Evolutionary conservation across 495 filamentous ascomycete species (phyloP).

Genomic region (Aspergillus bridgeri): DNA sequence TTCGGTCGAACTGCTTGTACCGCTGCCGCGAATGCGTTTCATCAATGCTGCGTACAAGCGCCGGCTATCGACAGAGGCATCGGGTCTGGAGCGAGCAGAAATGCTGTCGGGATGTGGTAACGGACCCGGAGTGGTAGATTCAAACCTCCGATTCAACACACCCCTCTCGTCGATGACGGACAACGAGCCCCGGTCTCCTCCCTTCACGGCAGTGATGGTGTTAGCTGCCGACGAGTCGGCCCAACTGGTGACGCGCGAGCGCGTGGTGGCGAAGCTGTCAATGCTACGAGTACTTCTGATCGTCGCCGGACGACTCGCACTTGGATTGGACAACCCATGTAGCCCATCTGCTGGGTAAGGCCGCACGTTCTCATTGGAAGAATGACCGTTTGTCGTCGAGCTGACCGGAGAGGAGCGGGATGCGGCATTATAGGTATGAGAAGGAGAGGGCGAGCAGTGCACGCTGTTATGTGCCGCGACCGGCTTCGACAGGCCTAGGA

Average conservation of each 20-base stretch:
- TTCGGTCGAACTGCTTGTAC: conserved; percentile 25
- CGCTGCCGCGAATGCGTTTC: conserved; percentile 52
- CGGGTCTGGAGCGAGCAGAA: conserved; percentile 10
- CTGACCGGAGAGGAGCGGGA: neutral
- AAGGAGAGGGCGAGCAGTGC: conserved; percentile 50
- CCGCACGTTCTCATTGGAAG: neutral
- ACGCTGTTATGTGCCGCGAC: conserved; percentile 37
- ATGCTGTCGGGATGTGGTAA: neutral
- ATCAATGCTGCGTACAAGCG: conserved; percentile 73
- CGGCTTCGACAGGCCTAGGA: conserved; percentile 52
- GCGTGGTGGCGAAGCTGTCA: conserved; percentile 48
- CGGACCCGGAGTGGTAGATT: neutral
- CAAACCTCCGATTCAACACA: conserved; percentile 39
- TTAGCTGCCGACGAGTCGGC: conserved; percentile 57
- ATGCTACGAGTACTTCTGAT: conserved; percentile 37
- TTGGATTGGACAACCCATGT: conserved; percentile 22
- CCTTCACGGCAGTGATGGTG: conserved; percentile 36
- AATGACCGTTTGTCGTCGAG: neutral
- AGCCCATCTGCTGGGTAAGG: conserved; percentile 11
- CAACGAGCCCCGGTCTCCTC: conserved; percentile 52
- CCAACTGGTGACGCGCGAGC: conserved; percentile 76
- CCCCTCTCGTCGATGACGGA: conserved; percentile 66
- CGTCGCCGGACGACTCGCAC: conserved; percentile 29
- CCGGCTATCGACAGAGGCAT: conserved; percentile 53
- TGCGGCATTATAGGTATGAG: conserved; percentile 30